A percentile compares a stretch with the other conserved stretches of the same genome.
phyloP scores from a whole-genome alignment of 2,329 filamentous ascomycete species.

The Eutypa lata region DNA sequence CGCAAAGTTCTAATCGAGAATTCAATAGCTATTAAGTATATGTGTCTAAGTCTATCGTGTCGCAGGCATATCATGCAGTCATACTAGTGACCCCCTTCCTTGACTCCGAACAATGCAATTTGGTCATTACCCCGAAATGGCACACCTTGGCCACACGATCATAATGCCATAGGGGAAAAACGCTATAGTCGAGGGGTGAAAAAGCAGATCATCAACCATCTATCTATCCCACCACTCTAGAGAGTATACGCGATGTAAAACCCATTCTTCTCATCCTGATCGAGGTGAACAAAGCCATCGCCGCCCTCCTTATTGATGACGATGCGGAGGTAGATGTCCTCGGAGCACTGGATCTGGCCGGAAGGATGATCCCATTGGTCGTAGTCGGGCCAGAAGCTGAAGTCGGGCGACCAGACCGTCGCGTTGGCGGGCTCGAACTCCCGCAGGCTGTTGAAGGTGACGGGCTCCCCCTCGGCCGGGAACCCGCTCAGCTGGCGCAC shows the following conservation, averaged over 20 bases:
- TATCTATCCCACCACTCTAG: no score
- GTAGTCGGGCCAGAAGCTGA: constrained; percentile 21
- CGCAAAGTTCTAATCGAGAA: no score
- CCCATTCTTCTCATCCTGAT: constrained; percentile 28
- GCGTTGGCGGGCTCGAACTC: constrained; percentile 16
- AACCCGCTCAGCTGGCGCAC: constrained; percentile 23
- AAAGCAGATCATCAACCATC: background rate
- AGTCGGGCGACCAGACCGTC: constrained; percentile 1
- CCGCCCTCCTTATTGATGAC: constrained; percentile 13
- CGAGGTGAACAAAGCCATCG: constrained; percentile 25
- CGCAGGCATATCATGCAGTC: no score
- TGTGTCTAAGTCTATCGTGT: no score
- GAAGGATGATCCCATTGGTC: constrained; percentile 26
- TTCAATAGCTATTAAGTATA: no score
- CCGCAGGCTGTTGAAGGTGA: constrained; percentile 21
- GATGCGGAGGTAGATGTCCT: constrained; percentile 26
- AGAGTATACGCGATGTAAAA: constrained; percentile 18
- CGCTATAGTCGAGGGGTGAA: background rate
- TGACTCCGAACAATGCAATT: no score
- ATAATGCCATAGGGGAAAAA: no score
- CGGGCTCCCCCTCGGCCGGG: constrained; percentile 12
- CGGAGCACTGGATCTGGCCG: constrained; percentile 22
- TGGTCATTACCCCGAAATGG: no score
- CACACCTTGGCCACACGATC: no score
- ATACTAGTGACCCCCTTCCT: no score